phyloP scores from a whole-genome alignment of 305 asterid genomes.

The Fraxinus sp. region DNA sequence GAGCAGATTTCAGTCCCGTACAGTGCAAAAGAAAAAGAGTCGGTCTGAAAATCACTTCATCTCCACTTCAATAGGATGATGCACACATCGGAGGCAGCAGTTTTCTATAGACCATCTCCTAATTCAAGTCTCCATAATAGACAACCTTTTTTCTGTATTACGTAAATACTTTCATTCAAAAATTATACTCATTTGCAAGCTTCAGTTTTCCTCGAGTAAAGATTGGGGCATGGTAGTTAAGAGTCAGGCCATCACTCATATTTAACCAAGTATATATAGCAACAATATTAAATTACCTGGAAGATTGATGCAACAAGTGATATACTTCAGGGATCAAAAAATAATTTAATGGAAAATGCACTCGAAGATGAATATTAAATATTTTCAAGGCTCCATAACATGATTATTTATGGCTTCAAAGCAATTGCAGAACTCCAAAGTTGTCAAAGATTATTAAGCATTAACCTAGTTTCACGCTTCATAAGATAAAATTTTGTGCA shows the following conservation, averaged over 20 bases:
- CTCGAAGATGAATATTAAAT: not conserved
- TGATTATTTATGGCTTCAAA: not conserved
- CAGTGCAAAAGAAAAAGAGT: slow-evolving; percentile 8
- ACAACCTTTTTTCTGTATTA: not conserved
- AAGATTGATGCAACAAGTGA: not conserved
- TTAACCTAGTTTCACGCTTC: not conserved
- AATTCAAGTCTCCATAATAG: not conserved
- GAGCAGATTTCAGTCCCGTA: not conserved
- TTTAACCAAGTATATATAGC: not conserved
- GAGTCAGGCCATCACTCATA: not conserved
- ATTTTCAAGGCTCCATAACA: not conserved
- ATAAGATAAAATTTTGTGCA: not conserved
- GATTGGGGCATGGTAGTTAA: not conserved
- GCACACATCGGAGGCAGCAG: not conserved
- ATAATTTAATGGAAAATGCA: not conserved
- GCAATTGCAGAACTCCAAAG: not conserved
- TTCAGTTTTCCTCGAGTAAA: not conserved
- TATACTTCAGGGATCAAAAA: not conserved
- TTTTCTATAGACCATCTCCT: not conserved
- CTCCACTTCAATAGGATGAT: not conserved
- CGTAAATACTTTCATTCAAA: not conserved
- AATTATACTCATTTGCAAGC: not conserved
- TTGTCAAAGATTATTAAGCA: not conserved
- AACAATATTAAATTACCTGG: not conserved
- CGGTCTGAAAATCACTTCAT: not conserved